Conservation (phyloP, 495 filamentous ascomycete genomes). For the Lepraria neglecta region DNA sequence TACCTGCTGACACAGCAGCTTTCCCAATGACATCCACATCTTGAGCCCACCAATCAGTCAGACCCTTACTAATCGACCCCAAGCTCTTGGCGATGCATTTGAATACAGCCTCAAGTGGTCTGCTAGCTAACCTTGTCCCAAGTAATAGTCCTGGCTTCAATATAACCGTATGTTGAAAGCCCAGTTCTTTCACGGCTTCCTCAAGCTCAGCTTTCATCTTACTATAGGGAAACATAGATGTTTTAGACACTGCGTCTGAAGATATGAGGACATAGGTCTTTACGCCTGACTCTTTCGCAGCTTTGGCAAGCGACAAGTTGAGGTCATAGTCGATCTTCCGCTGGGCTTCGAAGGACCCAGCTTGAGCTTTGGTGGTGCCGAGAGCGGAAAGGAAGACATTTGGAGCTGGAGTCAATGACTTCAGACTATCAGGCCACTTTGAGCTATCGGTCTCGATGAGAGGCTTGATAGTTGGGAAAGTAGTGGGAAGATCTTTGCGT, state of each 20-base stretch:
- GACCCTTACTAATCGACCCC: slow-evolving; percentile 47
- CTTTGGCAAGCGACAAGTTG: slow-evolving; percentile 60
- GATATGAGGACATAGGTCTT: slow-evolving; percentile 67
- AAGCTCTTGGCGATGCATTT: slow-evolving; percentile 44
- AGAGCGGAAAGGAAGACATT: slow-evolving; percentile 58
- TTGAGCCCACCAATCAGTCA: slow-evolving; percentile 65
- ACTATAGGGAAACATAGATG: slow-evolving; percentile 48
- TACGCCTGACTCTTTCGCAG: slow-evolving; percentile 56
- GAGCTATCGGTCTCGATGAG: slow-evolving; percentile 41
- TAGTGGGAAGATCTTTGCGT: slow-evolving; percentile 37
- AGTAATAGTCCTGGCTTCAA: slow-evolving; percentile 68
- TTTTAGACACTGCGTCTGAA: slow-evolving; percentile 42
- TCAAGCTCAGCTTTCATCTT: slow-evolving; percentile 81
- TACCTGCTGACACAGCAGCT: slow-evolving; percentile 58
- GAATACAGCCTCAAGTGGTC: slow-evolving; percentile 41
- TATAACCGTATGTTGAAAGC: slow-evolving; percentile 68
- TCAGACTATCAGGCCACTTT: slow-evolving; percentile 52
- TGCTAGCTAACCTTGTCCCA: slow-evolving; percentile 56
- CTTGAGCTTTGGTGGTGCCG: slow-evolving; percentile 58
- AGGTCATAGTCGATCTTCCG: slow-evolving; percentile 72
- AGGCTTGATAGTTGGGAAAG: slow-evolving; percentile 38
- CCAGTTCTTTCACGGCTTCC: slow-evolving; percentile 61
- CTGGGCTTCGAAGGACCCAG: slow-evolving; percentile 65
- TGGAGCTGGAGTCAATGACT: slow-evolving; percentile 49
- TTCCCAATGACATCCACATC: slow-evolving; percentile 67